These are phyloP conservation scores for Exserohilum turcica DNA, from an alignment of 2,329 filamentous ascomycete genomes.

Conservation along the genomic window DNA sequence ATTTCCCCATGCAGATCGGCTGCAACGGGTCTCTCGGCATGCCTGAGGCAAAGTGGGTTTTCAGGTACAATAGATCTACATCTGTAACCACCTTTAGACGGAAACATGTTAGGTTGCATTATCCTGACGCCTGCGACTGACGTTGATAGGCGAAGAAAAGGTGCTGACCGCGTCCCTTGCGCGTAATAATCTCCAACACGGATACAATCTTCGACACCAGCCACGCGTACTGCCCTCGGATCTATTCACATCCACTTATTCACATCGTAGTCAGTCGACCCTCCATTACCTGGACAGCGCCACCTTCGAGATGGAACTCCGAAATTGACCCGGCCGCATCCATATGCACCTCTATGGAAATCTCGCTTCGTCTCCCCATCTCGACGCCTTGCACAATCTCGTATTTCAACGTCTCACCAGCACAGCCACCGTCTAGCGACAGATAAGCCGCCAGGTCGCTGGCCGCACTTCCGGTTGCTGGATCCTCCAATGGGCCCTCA, in stretches of 20 bases:
- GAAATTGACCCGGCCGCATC: conserved; percentile 46
- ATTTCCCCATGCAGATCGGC: conserved; percentile 4
- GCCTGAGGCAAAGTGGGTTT: conserved; percentile 17
- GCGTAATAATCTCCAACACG: neutral
- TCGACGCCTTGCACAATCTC: conserved; percentile 57
- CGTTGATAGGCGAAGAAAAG: neutral
- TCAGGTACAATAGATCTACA: conserved; percentile 12
- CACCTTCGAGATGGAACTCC: conserved; percentile 51
- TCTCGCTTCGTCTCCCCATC: conserved; percentile 58
- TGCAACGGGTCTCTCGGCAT: conserved; percentile 1
- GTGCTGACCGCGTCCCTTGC: neutral
- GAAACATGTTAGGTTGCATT: conserved; percentile 10
- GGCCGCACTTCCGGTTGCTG: conserved; percentile 58
- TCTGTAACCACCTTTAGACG: conserved; percentile 9
- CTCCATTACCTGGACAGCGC: conserved; percentile 50
- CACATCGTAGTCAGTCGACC: conserved; percentile 32
- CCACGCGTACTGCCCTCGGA: conserved; percentile 5
- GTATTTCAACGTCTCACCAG: conserved; percentile 45
- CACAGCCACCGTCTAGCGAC: conserved; percentile 48
- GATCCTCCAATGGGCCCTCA: conserved; percentile 54
- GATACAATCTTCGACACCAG: neutral
- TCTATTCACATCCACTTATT: conserved; percentile 10
- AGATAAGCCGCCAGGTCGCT: conserved; percentile 54
- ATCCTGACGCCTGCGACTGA: conserved; percentile 4
- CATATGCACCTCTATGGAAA: conserved; percentile 54